A percentile compares a stretch with the other conserved stretches of the same genome.
phyloP scores from a whole-genome alignment of 192 early-diverging fungal species.

The Mortierella hygrophila region DNA sequence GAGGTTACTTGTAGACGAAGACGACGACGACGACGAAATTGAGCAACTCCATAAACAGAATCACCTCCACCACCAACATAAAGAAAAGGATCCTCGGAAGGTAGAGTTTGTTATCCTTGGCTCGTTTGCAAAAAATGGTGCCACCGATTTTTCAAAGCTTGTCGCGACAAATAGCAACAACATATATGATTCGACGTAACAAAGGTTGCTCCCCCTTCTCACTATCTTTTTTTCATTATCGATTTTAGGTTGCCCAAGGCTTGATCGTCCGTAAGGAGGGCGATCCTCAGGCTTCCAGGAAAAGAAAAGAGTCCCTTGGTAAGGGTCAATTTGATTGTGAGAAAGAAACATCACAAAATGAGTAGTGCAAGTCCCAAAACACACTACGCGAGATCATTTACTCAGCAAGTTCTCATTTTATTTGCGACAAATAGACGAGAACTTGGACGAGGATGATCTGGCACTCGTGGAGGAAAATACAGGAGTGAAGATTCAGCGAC shows the following conservation, averaged over 20 bases:
- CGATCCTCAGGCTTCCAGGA: slow-evolving; percentile 45
- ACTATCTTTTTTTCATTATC: background rate
- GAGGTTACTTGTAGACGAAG: background rate
- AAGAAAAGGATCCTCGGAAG: slow-evolving; percentile 57
- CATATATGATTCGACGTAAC: background rate
- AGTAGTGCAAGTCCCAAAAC: background rate
- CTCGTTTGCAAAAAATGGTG: too few relatives aligned
- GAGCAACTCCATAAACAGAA: background rate
- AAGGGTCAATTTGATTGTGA: slow-evolving; percentile 4
- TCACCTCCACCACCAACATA: background rate
- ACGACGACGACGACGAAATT: background rate
- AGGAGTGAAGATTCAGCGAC: slow-evolving; percentile 67
- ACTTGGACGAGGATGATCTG: slow-evolving; percentile 92
- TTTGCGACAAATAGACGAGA: slow-evolving; percentile 64
- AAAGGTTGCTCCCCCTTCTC: background rate
- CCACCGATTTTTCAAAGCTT: background rate
- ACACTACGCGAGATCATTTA: background rate
- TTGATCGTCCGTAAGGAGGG: slow-evolving; percentile 77
- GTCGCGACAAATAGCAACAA: background rate
- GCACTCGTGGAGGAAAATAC: slow-evolving; percentile 92
- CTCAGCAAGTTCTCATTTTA: background rate
- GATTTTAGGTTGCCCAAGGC: slow-evolving; percentile 64
- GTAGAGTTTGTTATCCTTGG: slow-evolving; percentile 1
- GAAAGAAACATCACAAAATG: background rate
- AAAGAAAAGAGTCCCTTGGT: slow-evolving; percentile 64